Evolutionary conservation across 192 early-diverging fungal species (phyloP), one percentile per base, ranked within the genome.

Genomic region (Allomyces javanicus): DNA sequence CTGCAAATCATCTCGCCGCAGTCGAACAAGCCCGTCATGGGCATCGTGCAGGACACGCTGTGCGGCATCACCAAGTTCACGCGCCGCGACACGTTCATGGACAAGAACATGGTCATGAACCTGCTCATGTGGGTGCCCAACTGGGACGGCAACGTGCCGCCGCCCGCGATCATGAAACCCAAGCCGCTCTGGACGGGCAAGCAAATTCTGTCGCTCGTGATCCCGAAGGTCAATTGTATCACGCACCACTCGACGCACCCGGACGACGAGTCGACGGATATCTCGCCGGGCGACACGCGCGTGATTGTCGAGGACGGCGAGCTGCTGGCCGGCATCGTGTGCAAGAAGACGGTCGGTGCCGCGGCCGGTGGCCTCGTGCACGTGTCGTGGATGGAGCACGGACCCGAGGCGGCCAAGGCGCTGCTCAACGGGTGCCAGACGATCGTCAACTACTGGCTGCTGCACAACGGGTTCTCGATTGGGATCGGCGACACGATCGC

Each of bases 21-120:
- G 77, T 90, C 90, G 45, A 96, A 97, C 78, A 89, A 89, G 66
- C 96, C 96, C 3, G 90, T 94, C 70, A 99, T 99, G 96, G 96
- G 96, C 71, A 99, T 99, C 76, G 96, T 99, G 40, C 96, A 99
- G 77, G 96, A 99, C 72, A 95, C 93, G 9, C 84, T 99, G 44
- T 94, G 89, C 74, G 96, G 90, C 61, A 85, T 96, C 69, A 84
- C 91, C 71, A 94, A 89, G 78, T 96, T 99, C 67, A 97, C 94
- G 17, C 83, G 85, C 72, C 86, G 96, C 61, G 94, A 99, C 79
- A 89, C 81, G 33, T 89, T 99, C 74, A 62, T 97, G 68, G 74
- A 78, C 25, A 77, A 82, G 63, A 92, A 96, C 73, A 77, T 94
- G 68, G 88, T 99, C 61, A 99, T 97, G 94, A 85, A 91, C 75